Conservation (phyloP, 768 basidiomycete species). For the Clavaria fumosa region DNA sequence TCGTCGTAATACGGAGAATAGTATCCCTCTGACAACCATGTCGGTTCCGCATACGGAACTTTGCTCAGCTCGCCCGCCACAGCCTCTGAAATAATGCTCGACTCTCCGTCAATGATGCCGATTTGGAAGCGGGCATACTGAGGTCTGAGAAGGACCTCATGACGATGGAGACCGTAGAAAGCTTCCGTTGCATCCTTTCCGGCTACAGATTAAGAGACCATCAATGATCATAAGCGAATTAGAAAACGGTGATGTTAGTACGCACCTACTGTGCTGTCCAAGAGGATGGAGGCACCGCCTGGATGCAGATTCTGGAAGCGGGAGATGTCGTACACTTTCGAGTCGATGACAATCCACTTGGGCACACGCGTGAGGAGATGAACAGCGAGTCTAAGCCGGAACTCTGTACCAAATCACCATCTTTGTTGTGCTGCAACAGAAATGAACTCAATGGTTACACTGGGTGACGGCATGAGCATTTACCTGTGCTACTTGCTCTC, state of each 20-base stretch:
- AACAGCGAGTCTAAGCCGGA: background rate
- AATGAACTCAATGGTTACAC: too few relatives aligned
- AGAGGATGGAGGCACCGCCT: slow-evolving; percentile 64
- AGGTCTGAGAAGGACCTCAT: slow-evolving; percentile 64
- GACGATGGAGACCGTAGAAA: slow-evolving; percentile 81
- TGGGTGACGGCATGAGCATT: too few relatives aligned
- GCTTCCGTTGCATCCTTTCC: slow-evolving; percentile 78
- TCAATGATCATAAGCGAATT: background rate
- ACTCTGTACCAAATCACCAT: slow-evolving; percentile 47
- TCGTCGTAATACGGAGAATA: slow-evolving; percentile 63
- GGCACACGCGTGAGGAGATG: background rate
- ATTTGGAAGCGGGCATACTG: slow-evolving; percentile 63
- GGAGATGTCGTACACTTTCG: slow-evolving; percentile 70
- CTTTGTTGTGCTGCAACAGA: slow-evolving; percentile 47
- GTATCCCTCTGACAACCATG: slow-evolving; percentile 53
- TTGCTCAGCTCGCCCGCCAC: slow-evolving; percentile 44
- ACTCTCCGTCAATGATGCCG: slow-evolving; percentile 54
- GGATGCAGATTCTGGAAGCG: slow-evolving; percentile 74
- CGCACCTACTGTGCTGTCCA: slow-evolving; percentile 64
- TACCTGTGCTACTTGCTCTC: slow-evolving; percentile 32
- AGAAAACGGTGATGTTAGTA: background rate
- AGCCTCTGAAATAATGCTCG: slow-evolving; percentile 33
- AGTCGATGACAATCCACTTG: slow-evolving; percentile 75
- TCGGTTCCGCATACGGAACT: slow-evolving; percentile 83
- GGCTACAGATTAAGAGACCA: slow-evolving; percentile 34